Evolutionary conservation across 2,329 filamentous ascomycete species (phyloP), one percentile per base, ranked within the genome.

Genomic region (Penicillium sp.): DNA sequence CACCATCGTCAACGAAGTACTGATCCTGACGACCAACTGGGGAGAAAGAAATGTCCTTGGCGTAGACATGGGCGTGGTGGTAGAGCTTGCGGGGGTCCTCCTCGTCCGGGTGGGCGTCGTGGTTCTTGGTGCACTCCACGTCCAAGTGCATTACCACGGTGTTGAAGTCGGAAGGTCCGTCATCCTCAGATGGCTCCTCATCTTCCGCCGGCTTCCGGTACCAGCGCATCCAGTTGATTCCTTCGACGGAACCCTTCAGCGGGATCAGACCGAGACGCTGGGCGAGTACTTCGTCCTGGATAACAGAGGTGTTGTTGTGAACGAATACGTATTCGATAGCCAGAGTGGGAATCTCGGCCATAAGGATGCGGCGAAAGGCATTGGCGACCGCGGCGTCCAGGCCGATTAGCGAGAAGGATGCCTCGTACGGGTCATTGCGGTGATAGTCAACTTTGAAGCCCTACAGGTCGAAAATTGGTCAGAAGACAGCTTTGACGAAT

Each of bases 261-360:
- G 95, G 94, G 48, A 99, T 88, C 39, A 99, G 84, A 52, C 94
- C 94, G 26, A 99, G 80, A 37, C 94, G 84, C 71, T 94, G 90
- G 13, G 92, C 88, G 45, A 99, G 86, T 4, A 99, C 93, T 78
- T 99, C 94, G 70, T 99, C 94, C 72, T 97, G 93, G 66, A 99
- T 94, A 29, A 99, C 91, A 4, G 91, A 96, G 44, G 93, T 97
- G 80, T 99, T 99, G 80, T 97, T 95, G 70, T 90, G 84, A 59
- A 97, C 86, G 76, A 89, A 99, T 69, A 96, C 90, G 57, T 86
- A 87, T 79, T 99, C 94, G 66, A 99, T 92, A 61, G 95, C 94
- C 39, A 99, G 83, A 2, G 91, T 94, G 15, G 93, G 91, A 46
- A 99, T 89, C 78, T 99, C 95, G 62, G 93, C 84, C 72, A 99